Evolutionary conservation across 164 flowering plant genomes (phyloP).

Genomic region (Stephania cephalantha): DNA sequence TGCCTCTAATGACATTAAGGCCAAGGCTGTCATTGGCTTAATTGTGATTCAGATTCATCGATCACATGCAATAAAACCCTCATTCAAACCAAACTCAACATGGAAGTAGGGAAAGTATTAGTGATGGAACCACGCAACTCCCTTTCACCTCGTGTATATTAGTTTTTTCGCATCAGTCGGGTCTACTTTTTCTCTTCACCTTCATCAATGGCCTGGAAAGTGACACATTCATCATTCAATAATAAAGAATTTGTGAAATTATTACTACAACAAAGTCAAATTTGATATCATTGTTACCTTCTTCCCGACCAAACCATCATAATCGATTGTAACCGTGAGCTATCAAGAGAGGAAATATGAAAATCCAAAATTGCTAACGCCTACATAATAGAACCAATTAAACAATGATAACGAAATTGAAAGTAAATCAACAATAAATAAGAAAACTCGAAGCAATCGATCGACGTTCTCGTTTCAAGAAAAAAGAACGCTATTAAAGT

Average conservation of each 20-base stretch:
- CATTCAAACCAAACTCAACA: constrained; percentile 82
- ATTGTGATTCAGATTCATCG: constrained; percentile 73
- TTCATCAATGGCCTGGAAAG: constrained; percentile 85
- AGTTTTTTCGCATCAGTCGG: constrained; percentile 85
- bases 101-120: constrained; percentile 84
- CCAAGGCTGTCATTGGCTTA: constrained; percentile 69
- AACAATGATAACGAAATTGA: background rate
- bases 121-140: constrained; percentile 84
- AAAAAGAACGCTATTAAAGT: too few relatives aligned
- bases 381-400: background rate
- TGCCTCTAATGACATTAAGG: constrained; percentile 78
- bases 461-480: background rate
- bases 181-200: constrained; percentile 95
- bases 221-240: constrained; percentile 6
- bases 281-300: background rate
- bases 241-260: background rate
- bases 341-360: background rate
- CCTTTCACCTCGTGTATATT: constrained; percentile 65
- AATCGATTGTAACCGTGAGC: background rate
- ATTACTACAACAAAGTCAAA: background rate
- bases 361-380: background rate
- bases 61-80: constrained; percentile 90
- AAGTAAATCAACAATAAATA: background rate
- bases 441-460: background rate
- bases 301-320: too few relatives aligned